These are phyloP conservation scores for Ceratobasidium papillatum DNA, from an alignment of 1,284 basidiomycete genomes.

Conservation along the genomic window DNA sequence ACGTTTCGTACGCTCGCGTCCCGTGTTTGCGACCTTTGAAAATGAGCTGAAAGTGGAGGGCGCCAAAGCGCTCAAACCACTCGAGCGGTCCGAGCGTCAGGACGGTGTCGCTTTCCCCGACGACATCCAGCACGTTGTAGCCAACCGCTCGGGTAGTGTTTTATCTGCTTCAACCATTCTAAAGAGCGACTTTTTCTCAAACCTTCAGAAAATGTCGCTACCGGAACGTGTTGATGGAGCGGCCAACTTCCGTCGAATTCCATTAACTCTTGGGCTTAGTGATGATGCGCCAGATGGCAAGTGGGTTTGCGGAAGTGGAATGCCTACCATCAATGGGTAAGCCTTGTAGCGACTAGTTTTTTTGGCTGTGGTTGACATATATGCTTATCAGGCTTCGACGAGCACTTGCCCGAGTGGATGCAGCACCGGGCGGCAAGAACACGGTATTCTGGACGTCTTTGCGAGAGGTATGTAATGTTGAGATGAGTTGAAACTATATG, in stretches of 20 bases:
- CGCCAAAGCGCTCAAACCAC: conserved; percentile 81
- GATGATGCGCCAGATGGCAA: conserved; percentile 57
- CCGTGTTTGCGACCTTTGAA: conserved; percentile 95
- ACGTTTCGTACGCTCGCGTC: conserved; percentile 66
- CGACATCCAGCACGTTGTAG: conserved; percentile 86
- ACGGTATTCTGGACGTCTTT: conserved; percentile 90
- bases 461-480: conserved; percentile 67
- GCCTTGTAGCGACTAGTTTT: conserved; percentile 44
- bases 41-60: conserved; percentile 88
- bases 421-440: conserved; percentile 74
- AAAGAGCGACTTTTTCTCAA: conserved; percentile 97
- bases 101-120: conserved; percentile 87
- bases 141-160: conserved; percentile 85
- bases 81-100: conserved; percentile 77
- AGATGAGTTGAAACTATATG: background rate
- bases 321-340: conserved; percentile 88
- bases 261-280: conserved; percentile 61
- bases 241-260: conserved; percentile 87
- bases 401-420: conserved; percentile 83
- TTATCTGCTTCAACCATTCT: conserved; percentile 93
- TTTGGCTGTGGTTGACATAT: conserved; percentile 38
- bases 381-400: conserved; percentile 69
- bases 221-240: conserved; percentile 95
- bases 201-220: conserved; percentile 93
- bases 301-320: conserved; percentile 89